Conservation (phyloP, 352 stramenopile genomes). For the Plasmopara viticola region DNA sequence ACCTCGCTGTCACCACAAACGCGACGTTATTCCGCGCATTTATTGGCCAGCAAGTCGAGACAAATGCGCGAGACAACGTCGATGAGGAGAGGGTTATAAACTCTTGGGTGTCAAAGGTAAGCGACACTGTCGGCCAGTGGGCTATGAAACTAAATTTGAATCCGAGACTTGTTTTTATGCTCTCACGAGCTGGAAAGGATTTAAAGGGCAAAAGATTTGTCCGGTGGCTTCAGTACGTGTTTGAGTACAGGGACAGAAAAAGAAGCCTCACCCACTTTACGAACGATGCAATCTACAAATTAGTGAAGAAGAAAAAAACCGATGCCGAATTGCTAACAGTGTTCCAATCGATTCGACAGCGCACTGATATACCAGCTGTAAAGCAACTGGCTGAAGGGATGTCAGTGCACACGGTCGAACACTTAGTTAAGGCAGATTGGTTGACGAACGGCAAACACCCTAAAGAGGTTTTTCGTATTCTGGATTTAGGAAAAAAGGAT, state of each 20-base stretch:
- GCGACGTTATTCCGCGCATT: too few species aligned
- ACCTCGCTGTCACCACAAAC: too few species aligned
- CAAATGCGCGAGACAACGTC: background rate
- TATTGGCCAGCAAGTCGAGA: background rate
- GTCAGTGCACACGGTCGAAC: background rate
- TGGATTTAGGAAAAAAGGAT: background rate
- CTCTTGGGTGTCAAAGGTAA: background rate
- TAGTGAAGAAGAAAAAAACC: background rate
- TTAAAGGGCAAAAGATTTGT: background rate
- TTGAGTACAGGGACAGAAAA: background rate
- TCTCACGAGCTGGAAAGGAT: background rate
- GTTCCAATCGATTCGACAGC: background rate
- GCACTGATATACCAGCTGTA: background rate
- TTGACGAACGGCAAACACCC: background rate
- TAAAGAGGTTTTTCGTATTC: background rate
- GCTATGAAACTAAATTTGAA: background rate
- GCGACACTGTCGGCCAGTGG: background rate
- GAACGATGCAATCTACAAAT: background rate
- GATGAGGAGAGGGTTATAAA: background rate
- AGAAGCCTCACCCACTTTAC: background rate
- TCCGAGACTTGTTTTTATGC: background rate
- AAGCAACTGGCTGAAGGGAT: background rate
- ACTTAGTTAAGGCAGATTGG: background rate
- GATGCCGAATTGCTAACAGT: background rate
- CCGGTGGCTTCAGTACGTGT: background rate